Percentiles rank a stretch among this genome's conserved stretches.
phyloP scores from a whole-genome alignment of 495 filamentous ascomycete species.

The Penicillium waksmanii region DNA sequence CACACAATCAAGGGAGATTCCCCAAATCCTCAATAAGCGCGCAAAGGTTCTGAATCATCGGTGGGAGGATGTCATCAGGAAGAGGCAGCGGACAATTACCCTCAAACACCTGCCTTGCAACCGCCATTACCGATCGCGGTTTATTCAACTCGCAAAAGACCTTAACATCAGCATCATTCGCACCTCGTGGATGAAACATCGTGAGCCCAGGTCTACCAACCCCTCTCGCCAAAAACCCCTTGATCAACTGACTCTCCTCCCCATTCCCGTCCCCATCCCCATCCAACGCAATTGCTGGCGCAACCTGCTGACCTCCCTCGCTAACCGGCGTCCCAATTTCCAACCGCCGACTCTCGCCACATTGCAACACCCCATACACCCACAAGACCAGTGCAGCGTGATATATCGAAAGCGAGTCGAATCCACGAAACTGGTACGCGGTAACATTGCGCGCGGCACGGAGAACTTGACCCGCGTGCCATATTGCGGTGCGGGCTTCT shows the following conservation, averaged over 20 bases:
- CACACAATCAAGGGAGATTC: slow-evolving; percentile 16
- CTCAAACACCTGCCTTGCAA: slow-evolving; percentile 49
- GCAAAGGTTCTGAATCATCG: slow-evolving; percentile 57
- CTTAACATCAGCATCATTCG: neutral
- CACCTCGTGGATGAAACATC: slow-evolving; percentile 25
- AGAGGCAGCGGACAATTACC: slow-evolving; percentile 43
- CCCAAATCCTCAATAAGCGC: slow-evolving; percentile 56
- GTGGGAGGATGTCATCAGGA: slow-evolving; percentile 34
- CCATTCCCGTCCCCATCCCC: slow-evolving; percentile 43
- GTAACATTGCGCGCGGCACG: slow-evolving; percentile 51
- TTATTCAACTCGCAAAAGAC: slow-evolving; percentile 24
- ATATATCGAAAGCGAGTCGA: slow-evolving; percentile 59
- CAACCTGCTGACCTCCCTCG: slow-evolving; percentile 13
- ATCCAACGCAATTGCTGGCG: slow-evolving; percentile 32
- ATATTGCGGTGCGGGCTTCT: slow-evolving; percentile 57
- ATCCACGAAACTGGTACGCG: slow-evolving; percentile 52
- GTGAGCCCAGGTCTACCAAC: slow-evolving; percentile 36
- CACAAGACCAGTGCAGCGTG: slow-evolving; percentile 60
- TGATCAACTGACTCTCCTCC: slow-evolving; percentile 29
- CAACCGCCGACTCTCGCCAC: slow-evolving; percentile 15
- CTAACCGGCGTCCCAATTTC: slow-evolving; percentile 19
- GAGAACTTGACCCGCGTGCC: slow-evolving; percentile 63
- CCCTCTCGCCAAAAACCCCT: slow-evolving; percentile 39
- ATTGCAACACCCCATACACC: slow-evolving; percentile 54
- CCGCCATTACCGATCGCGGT: slow-evolving; percentile 46